Evolutionary conservation across 495 filamentous ascomycete species (phyloP).

Genomic region (Haplographium delicatum): DNA sequence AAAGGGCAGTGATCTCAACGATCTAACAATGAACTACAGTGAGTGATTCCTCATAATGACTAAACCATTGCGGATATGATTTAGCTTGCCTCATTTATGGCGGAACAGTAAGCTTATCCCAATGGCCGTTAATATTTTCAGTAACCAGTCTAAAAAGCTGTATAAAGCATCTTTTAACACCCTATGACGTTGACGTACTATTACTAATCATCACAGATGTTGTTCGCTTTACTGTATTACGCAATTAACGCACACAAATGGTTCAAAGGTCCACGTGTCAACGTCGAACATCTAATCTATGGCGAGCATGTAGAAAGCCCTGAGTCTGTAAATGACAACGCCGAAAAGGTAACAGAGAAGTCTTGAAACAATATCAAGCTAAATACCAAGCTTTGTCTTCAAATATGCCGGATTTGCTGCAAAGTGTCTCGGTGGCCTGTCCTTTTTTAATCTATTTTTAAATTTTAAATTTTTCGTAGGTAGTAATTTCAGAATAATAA

Average conservation of each 20-base stretch:
- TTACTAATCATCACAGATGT: constrained; percentile 48
- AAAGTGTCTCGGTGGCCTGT: too few species aligned
- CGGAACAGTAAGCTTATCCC: too few species aligned
- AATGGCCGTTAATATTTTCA: too few species aligned
- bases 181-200: constrained; percentile 15
- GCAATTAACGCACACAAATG: constrained; percentile 59
- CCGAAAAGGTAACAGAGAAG: neutral
- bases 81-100: constrained; percentile 69
- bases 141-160: too few species aligned
- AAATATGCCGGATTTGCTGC: too few species aligned
- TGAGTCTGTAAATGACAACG: neutral
- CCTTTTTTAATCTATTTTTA: too few species aligned
- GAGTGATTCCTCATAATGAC: constrained; percentile 23
- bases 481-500: too few species aligned
- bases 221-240: constrained; percentile 63
- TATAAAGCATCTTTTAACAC: neutral
- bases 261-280: constrained; percentile 69
- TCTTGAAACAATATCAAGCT: too few species aligned
- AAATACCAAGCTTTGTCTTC: too few species aligned
- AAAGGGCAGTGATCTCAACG: constrained; percentile 49
- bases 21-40: constrained; percentile 66
- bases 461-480: too few species aligned
- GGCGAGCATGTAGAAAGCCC: neutral
- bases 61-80: constrained; percentile 54
- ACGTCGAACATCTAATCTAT: constrained; percentile 38